Conservation (phyloP, 2,329 filamentous ascomycete species). For the Fonsecaea pedrosoi region DNA sequence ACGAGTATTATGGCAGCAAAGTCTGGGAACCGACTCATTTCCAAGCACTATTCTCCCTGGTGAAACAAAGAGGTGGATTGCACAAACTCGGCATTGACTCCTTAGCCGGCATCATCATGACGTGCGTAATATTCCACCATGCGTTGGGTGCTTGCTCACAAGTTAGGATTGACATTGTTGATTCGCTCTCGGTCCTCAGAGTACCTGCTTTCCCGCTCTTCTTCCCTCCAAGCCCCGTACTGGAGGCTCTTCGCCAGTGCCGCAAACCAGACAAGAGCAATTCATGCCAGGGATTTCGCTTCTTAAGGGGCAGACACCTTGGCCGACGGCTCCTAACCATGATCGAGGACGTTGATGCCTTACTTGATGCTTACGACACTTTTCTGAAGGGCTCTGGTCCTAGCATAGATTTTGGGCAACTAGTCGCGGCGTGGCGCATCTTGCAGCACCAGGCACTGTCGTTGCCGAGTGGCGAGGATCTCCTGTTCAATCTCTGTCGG, state of each 20-base stretch:
- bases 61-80: constrained; percentile 25
- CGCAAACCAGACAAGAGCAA: not conserved
- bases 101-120: constrained; percentile 22
- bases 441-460: constrained; percentile 27
- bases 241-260: constrained; percentile 10
- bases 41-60: constrained; percentile 21
- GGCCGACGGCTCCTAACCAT: constrained; percentile 9
- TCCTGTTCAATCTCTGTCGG: constrained; percentile 22
- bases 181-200: constrained; percentile 16
- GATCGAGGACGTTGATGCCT: constrained; percentile 9
- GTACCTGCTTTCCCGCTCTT: constrained; percentile 21
- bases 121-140: constrained; percentile 15
- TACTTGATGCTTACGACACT: constrained; percentile 18
- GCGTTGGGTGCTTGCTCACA: not conserved
- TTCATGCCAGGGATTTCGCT: constrained; percentile 13
- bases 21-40: constrained; percentile 25
- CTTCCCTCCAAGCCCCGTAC: not conserved
- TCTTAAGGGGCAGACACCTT: constrained; percentile 4
- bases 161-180: constrained; percentile 23
- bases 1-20: constrained; percentile 26
- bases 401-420: constrained; percentile 22
- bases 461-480: constrained; percentile 9
- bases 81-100: constrained; percentile 15
- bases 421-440: constrained; percentile 24
- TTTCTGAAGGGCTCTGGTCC: constrained; percentile 9